Conservation (phyloP, 1,284 basidiomycete genomes). For the Grifola frondosa region DNA sequence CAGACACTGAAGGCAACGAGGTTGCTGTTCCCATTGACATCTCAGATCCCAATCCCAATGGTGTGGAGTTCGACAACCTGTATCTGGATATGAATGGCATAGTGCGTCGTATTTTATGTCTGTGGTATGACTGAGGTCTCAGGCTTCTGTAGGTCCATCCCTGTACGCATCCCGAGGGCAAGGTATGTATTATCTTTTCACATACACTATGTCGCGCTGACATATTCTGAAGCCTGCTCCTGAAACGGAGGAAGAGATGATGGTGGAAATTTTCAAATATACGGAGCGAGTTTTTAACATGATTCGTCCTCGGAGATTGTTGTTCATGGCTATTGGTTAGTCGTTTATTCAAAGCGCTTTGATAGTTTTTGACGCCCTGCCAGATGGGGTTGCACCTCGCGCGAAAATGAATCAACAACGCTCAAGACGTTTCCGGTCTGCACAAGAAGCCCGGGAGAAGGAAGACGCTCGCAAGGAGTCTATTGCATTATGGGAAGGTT, state of each 20-base stretch:
- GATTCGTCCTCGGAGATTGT: slow-evolving; percentile 90
- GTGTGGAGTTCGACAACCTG: slow-evolving; percentile 92
- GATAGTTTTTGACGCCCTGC: slow-evolving; percentile 1
- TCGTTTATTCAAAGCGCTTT: slow-evolving; percentile 6
- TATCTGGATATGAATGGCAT: slow-evolving; percentile 96
- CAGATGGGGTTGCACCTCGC: slow-evolving; percentile 95
- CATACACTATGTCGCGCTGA: slow-evolving; percentile 3
- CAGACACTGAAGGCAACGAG: slow-evolving; percentile 65
- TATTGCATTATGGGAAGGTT: slow-evolving; percentile 84
- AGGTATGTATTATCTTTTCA: slow-evolving; percentile 45
- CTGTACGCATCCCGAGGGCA: slow-evolving; percentile 98
- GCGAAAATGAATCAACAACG: slow-evolving; percentile 99
- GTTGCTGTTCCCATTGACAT: slow-evolving; percentile 84
- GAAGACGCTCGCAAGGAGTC: slow-evolving; percentile 83
- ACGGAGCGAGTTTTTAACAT: slow-evolving; percentile 98
- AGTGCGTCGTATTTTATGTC: slow-evolving; percentile 40
- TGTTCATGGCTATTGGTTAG: slow-evolving; percentile 97
- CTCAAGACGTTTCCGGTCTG: slow-evolving; percentile 90
- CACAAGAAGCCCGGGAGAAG: slow-evolving; percentile 94
- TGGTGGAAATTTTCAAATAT: slow-evolving; percentile 96
- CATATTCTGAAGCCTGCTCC: slow-evolving; percentile 71
- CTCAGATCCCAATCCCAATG: slow-evolving; percentile 90
- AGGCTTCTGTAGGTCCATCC: slow-evolving; percentile 77
- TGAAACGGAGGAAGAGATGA: slow-evolving; percentile 99
- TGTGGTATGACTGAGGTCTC: slow-evolving; percentile 6